Conservation (phyloP, 495 filamentous ascomycete species). For the Aspergillus haitiensis region DNA sequence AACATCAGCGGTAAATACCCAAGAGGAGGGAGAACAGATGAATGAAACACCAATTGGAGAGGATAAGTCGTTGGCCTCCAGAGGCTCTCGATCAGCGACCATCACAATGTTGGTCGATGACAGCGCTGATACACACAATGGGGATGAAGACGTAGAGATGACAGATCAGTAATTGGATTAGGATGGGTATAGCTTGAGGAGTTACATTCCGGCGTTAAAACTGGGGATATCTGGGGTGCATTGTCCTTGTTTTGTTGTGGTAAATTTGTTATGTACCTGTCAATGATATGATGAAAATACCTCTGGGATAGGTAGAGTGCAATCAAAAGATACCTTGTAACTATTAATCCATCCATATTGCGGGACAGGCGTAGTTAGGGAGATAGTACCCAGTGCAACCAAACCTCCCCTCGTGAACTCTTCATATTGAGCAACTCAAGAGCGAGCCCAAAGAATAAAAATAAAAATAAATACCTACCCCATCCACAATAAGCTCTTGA, state of each 20-base stretch:
- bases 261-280: neutral
- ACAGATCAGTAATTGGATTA: constrained; percentile 30
- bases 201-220: constrained; percentile 26
- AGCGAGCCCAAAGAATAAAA: neutral
- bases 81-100: constrained; percentile 34
- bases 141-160: constrained; percentile 47
- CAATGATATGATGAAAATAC: neutral
- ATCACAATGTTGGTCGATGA: constrained; percentile 44
- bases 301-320: neutral
- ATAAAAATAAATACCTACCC: neutral
- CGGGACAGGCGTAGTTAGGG: too few species aligned
- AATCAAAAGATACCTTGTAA: too few species aligned
- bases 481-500: neutral
- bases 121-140: constrained; percentile 28
- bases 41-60: constrained; percentile 19
- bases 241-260: neutral
- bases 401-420: too few species aligned
- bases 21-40: constrained; percentile 30
- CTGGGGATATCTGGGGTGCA: constrained; percentile 4
- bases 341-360: too few species aligned
- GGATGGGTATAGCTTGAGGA: constrained; percentile 31
- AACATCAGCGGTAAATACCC: constrained; percentile 27
- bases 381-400: too few species aligned
- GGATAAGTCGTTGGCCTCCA: constrained; percentile 21
- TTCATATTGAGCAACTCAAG: neutral